Conservation (phyloP, 805 yeast species). For the Isabelozyma rhagii region DNA sequence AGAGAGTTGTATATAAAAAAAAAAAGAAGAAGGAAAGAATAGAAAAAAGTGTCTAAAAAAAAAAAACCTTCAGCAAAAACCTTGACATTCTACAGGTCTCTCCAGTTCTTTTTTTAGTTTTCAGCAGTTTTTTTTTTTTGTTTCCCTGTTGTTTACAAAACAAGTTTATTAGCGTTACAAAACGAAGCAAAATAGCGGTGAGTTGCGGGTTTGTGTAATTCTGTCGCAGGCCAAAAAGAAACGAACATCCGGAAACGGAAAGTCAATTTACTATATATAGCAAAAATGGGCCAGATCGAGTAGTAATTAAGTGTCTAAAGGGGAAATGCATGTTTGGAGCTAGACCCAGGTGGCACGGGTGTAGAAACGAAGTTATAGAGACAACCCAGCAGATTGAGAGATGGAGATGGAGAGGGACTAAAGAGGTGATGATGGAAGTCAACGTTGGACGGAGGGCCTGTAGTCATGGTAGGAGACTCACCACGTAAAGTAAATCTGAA, state of each 20-base stretch:
- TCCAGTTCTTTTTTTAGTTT: background rate
- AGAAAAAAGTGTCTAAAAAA: conserved; percentile 1
- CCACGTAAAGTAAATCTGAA: too few species aligned
- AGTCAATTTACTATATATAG: background rate
- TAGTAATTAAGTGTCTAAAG: background rate
- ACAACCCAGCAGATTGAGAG: background rate
- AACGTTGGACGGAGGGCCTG: too few species aligned
- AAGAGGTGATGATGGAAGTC: background rate
- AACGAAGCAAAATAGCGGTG: background rate
- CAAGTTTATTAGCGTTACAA: background rate
- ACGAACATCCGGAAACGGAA: background rate
- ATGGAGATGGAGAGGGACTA: background rate
- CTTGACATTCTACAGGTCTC: background rate
- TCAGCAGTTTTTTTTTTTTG: too few species aligned
- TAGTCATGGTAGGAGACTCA: too few species aligned
- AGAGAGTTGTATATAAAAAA: background rate
- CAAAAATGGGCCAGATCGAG: background rate
- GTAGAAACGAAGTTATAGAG: background rate
- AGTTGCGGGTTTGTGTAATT: background rate
- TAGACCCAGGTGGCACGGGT: background rate
- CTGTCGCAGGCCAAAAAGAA: background rate
- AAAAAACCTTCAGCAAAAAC: conserved; percentile 1
- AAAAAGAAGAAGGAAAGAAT: background rate
- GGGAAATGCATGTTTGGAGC: background rate
- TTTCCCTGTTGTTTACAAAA: background rate